Percentiles rank a stretch among this genome's conserved stretches.
Evolutionary conservation across 768 basidiomycete species (phyloP).

Genomic region (Pseudohyphozyma bogoriensis): DNA sequence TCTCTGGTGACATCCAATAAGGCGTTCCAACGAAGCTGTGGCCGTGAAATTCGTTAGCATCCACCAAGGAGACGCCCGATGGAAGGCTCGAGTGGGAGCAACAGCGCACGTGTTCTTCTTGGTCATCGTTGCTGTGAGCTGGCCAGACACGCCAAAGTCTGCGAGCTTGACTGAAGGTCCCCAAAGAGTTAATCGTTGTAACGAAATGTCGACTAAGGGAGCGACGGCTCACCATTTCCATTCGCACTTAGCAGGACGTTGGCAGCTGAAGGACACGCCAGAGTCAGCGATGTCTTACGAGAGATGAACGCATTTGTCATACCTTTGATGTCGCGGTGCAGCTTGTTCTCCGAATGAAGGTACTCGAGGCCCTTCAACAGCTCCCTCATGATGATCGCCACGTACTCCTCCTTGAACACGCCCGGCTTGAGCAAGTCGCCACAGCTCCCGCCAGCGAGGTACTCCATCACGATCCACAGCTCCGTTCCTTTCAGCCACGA

Average conservation of each 20-base stretch:
- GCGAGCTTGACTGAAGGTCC: slow-evolving; percentile 70
- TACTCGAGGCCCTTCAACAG: slow-evolving; percentile 87
- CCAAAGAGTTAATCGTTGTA: slow-evolving; percentile 5
- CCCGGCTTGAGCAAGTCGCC: slow-evolving; percentile 79
- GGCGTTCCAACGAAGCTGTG: slow-evolving; percentile 46
- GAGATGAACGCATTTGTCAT: slow-evolving; percentile 21
- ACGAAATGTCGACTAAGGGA: background rate
- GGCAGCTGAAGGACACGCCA: slow-evolving; percentile 52
- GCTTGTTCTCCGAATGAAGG: slow-evolving; percentile 87
- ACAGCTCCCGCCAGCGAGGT: slow-evolving; percentile 96
- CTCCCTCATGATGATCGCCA: slow-evolving; percentile 91
- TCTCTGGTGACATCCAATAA: slow-evolving; percentile 99
- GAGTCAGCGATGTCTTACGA: background rate
- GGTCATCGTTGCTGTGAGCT: slow-evolving; percentile 81
- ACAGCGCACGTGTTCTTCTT: slow-evolving; percentile 98
- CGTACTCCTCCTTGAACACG: slow-evolving; percentile 95
- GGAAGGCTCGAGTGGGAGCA: slow-evolving; percentile 33
- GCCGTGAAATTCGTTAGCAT: slow-evolving; percentile 3
- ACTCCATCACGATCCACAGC: slow-evolving; percentile 77
- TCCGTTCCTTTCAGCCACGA: slow-evolving; percentile 90
- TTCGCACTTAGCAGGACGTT: slow-evolving; percentile 85
- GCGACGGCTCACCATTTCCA: slow-evolving; percentile 49
- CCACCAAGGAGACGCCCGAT: background rate
- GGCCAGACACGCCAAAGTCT: slow-evolving; percentile 97
- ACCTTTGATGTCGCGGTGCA: slow-evolving; percentile 99